Base-by-base conservation (phyloP, 108 stramenopile genomes). In the Mayamaea pseudoterrestris region DNA sequence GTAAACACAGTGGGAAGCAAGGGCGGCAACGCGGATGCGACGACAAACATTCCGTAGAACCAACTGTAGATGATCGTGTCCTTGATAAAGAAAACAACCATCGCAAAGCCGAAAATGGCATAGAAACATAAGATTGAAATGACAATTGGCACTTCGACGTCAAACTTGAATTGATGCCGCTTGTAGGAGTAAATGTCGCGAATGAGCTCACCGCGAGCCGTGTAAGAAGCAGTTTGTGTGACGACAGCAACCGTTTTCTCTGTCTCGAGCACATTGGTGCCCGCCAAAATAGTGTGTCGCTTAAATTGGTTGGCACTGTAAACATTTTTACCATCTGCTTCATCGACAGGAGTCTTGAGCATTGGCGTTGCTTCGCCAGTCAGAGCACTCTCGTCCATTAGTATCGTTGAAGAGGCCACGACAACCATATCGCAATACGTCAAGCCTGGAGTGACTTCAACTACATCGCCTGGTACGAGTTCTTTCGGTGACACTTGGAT, bases 151-250 rank as follows among this genome's bases (percentile, higher is more conserved):
- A 81, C 70, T 48, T 81, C 80, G 0, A 55, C 46, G 30, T 81
- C 80, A 51, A 77, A 76, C 54, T 81, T 74, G 54, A 81, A 76
- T 36, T 68, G 36, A 47, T 76, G 75, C n/a, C 80, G 69, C 31
- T 74, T 43, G 40, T 72, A 81, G 7, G 66, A 74, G 17, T 74
- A 47, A 28, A 81, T 61, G 11, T 81, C 75, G 2, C 65, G 43
- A 18, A 81, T 27, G 20, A 81, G 44, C 48, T 76, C 63, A 30
- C 80, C 80, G 40, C 64, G 66, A 3, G 72, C 39, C n/a, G 80
- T 76, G 41, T 68, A 76, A 0, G 75, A 74, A 22, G 65, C 74
- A 39, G 75, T 76, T 46, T 50, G 35, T 20, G 61, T 47, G 31
- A 75, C 74, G 36, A 81, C 51, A 1, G 68, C 80, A 22, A 68